These are phyloP conservation scores for Phoma sp. DNA, from an alignment of 2,329 filamentous ascomycete genomes.

Conservation along the genomic window DNA sequence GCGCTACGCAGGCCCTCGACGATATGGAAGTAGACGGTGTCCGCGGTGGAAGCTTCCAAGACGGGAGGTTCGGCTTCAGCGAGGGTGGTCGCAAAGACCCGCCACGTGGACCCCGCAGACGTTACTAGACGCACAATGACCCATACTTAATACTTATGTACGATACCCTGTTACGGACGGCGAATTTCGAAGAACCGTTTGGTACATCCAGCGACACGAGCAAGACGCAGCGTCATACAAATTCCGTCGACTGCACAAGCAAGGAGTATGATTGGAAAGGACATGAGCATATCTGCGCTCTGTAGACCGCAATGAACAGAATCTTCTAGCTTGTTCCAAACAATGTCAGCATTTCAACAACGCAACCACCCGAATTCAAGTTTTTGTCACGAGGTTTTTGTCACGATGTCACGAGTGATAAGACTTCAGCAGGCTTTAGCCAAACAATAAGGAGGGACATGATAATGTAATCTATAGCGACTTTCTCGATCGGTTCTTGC, in stretches of 20 bases:
- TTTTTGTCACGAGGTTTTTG: too few relatives aligned
- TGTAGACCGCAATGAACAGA: neutral
- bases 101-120: conserved; percentile 44
- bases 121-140: conserved; percentile 32
- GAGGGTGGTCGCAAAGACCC: conserved; percentile 36
- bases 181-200: neutral
- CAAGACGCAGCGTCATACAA: neutral
- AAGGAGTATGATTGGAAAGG: neutral
- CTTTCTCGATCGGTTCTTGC: too few relatives aligned
- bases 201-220: neutral
- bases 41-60: conserved; percentile 50
- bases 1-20: conserved; percentile 38
- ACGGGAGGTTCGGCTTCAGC: conserved; percentile 54
- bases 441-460: too few relatives aligned
- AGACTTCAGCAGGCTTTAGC: too few relatives aligned
- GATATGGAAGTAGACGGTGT: conserved; percentile 54
- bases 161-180: conserved; percentile 34
- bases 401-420: too few relatives aligned
- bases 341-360: too few relatives aligned
- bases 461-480: too few relatives aligned
- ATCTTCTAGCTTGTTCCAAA: neutral
- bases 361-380: too few relatives aligned
- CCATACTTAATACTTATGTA: conserved; percentile 25
- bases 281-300: neutral
- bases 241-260: neutral